Evolutionary conservation across 1,284 basidiomycete species (phyloP), one percentile per base, ranked within the genome.

Genomic region (Pholiota adiposa): DNA sequence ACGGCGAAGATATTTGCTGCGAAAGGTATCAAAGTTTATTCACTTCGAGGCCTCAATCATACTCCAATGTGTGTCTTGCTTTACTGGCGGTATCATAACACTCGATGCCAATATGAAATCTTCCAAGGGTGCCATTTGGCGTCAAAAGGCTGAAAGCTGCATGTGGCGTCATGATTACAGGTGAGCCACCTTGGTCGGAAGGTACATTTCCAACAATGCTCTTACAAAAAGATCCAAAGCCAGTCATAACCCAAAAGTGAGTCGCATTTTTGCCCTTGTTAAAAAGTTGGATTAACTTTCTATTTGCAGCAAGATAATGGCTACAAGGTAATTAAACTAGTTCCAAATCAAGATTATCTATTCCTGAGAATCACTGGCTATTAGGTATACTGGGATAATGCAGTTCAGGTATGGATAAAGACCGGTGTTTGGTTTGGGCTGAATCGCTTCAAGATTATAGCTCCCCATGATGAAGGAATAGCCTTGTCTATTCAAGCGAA

Each of bases 151-250:
- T 93, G 40, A 76, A 77, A 18, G 91, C 93, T 6, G 88, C 88
- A 2, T 90, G 89, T 59, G 93, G 93, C 25, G 85, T 95, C 3
- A 95, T 95, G 93, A 90, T 95, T 56, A 95, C 93, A 63, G 89
- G 90, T 88, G 55, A 61, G 58, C 21, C 18, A 31, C 43, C 50
- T 29, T 56, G 6, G n/a, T 19, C 55, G 5, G 38, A 56, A 48
- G 41, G 33, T 51, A 34, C 11, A 14, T 33, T 51, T 23, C 50
- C n/a, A 5, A 21, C 52, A 25, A 7, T 29, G 16, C 33, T 29
- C 19, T 41, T 27, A 48, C n/a, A 58, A 29, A 58, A 29, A 36
- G 4, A 62, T 34, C 53, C 50, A 11, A 53, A 90, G 92, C 92
- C 4, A 92, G 89, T 62, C 92, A 94, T 67, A 94, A 94, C 69